Base-by-base conservation (phyloP, 1,284 basidiomycete species). In the Microbotryomycetes sp. region DNA sequence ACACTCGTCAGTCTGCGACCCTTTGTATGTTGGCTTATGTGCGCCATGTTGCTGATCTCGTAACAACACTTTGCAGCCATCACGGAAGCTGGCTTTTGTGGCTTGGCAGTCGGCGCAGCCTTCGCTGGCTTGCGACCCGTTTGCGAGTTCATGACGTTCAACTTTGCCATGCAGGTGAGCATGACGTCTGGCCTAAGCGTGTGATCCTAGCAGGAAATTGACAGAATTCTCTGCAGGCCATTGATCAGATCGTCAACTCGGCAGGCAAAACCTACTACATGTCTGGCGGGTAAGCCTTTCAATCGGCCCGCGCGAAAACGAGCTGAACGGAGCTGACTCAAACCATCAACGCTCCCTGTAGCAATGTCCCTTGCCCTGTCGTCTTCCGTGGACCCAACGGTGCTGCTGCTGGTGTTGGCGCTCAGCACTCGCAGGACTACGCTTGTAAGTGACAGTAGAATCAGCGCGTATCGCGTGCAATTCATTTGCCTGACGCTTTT, bases 161-260 rank as follows among this genome's bases (percentile, higher is more conserved):
- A 92, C 81, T 92, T 92, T 75, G 89, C 89, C 65, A 92, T 91
- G 89, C 88, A 91, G 78, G 75, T 70, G 36, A 58, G 72, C 64
- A 30, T 7, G 47, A 9, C 51, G 74, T 76, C 75, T 73, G 75
- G 75, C 57, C 73, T 71, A 3, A 26, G 16, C 19, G 12, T 5
- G 15, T 1, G 12, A 2, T 29, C 30, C 15, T 25, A 23, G 29
- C 32, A 60, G 14, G 59, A 22, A 15, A 26, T 22, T 23, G 0
- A 3, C 16, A 4, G 25, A 26, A 26, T 19, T 22, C 31, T 42
- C 28, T 73, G 76, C 79, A 84, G 80, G 92, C 94, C 66, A 98
- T 99, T 76, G 96, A 99, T 80, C 96, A 99, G 77, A 97, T 99
- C 70, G 89, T 99, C 79, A 99, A 99, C 85, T 97, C 93, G n/a